phyloP scores from a whole-genome alignment of 768 basidiomycete genomes.

The Termitomyces sp. region DNA sequence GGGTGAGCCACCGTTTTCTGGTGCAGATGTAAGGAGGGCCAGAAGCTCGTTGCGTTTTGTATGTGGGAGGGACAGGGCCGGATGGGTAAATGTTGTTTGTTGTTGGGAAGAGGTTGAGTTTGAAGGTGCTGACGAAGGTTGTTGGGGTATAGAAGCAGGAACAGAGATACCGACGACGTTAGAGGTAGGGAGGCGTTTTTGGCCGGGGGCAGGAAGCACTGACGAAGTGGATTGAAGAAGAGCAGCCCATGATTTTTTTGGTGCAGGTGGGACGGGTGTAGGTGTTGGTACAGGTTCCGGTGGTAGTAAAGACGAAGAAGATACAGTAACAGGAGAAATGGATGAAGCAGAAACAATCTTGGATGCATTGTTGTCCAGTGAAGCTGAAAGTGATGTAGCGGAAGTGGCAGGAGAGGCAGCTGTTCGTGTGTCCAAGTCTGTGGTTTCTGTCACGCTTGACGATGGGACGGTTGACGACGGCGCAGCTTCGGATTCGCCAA shows the following conservation, averaged over 20 bases:
- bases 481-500: background rate
- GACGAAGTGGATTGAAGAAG: conserved; percentile 50
- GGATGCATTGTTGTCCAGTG: conserved; percentile 29
- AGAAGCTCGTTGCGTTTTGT: conserved; percentile 44
- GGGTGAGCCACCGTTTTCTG: background rate
- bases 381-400: conserved; percentile 37
- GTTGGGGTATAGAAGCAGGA: conserved; percentile 39
- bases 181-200: conserved; percentile 58
- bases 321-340: conserved; percentile 1
- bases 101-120: conserved; percentile 13
- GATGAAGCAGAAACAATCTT: background rate
- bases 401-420: conserved; percentile 59
- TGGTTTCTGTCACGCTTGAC: conserved; percentile 46
- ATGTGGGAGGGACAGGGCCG: conserved; percentile 16
- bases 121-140: conserved; percentile 19
- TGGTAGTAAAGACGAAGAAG: background rate
- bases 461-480: conserved; percentile 37
- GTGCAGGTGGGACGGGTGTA: conserved; percentile 23
- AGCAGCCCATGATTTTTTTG: conserved; percentile 78
- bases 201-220: conserved; percentile 30
- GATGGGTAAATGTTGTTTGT: conserved; percentile 20
- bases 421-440: conserved; percentile 46
- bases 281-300: conserved; percentile 8
- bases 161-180: conserved; percentile 73
- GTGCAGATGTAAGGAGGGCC: conserved; percentile 44